A percentile compares a stretch with the other conserved stretches of the same genome.
Evolutionary conservation across 2,329 filamentous ascomycete genomes (phyloP).

Genomic region (Periconia macrospinosa): DNA sequence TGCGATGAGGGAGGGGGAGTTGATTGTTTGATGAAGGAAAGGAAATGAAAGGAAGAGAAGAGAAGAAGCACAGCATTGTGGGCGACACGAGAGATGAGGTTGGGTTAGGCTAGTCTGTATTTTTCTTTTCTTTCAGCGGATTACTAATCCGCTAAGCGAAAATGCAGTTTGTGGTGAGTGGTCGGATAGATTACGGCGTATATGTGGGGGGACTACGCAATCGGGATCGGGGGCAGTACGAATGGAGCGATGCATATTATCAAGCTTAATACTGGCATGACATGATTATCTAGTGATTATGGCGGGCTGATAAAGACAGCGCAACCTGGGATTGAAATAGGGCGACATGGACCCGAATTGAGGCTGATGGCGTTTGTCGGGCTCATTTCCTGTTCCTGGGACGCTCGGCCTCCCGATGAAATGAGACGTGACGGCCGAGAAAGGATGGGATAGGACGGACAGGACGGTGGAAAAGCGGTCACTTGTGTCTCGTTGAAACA

Average conservation of each 20-base stretch:
- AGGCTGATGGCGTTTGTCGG: slow-evolving; percentile 4
- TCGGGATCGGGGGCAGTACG: too few species aligned
- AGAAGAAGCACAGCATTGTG: slow-evolving; percentile 1
- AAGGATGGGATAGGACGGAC: slow-evolving; percentile 6
- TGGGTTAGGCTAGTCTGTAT: background rate
- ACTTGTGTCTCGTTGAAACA: slow-evolving; percentile 12
- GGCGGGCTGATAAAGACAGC: too few species aligned
- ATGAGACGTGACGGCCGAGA: background rate
- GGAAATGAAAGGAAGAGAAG: background rate
- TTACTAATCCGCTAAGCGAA: slow-evolving; percentile 8
- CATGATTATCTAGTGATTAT: too few species aligned
- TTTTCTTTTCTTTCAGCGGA: background rate
- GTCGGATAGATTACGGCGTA: too few species aligned
- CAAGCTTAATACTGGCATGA: too few species aligned
- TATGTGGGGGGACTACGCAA: background rate
- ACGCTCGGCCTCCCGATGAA: slow-evolving; percentile 5
- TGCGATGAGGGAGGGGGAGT: slow-evolving; percentile 13
- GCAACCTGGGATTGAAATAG: too few species aligned
- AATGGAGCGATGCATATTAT: too few species aligned
- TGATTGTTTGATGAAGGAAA: slow-evolving; percentile 11
- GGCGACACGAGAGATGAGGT: background rate
- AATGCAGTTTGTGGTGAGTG: background rate
- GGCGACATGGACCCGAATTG: background rate
- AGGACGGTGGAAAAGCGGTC: background rate
- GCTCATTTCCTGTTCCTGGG: slow-evolving; percentile 26